Conservation (phyloP, 768 basidiomycete genomes). For the Dictyophora rubrovolvata region DNA sequence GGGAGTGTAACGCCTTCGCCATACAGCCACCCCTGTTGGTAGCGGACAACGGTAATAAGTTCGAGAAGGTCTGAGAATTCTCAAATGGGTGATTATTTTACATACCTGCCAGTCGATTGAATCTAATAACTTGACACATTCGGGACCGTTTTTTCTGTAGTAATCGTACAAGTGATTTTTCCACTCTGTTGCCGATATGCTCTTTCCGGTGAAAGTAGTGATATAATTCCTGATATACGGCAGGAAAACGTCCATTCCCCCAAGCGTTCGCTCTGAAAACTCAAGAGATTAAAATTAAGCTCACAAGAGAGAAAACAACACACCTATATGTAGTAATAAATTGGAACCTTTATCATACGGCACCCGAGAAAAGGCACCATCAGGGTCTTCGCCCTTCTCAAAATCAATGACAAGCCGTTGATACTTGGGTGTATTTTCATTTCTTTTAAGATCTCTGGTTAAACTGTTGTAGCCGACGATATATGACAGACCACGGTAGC, state of each 20-base stretch:
- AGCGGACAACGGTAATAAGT: background rate
- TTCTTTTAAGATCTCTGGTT: conserved; percentile 56
- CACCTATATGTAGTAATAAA: conserved; percentile 76
- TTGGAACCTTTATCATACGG: conserved; percentile 90
- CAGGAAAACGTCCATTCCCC: conserved; percentile 72
- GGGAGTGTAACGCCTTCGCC: conserved; percentile 71
- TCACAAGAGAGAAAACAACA: conserved; percentile 11
- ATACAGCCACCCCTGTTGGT: conserved; percentile 61
- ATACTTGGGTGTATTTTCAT: conserved; percentile 54
- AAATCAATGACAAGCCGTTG: conserved; percentile 74
- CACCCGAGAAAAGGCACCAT: conserved; percentile 62
- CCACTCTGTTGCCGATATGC: conserved; percentile 80
- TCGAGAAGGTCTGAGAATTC: background rate
- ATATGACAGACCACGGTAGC: conserved; percentile 71
- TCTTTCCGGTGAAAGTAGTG: conserved; percentile 67
- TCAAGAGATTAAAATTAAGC: background rate
- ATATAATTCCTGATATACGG: conserved; percentile 82
- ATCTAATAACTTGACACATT: conserved; percentile 56
- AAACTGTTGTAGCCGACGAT: conserved; percentile 66
- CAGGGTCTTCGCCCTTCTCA: conserved; percentile 62
- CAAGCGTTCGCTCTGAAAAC: conserved; percentile 51
- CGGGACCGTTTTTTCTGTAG: conserved; percentile 46
- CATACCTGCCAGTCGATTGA: conserved; percentile 71
- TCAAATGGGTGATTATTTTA: background rate
- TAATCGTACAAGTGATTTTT: conserved; percentile 67